Evolutionary conservation across 1,139 yeast species (phyloP), one percentile per base, ranked within the genome.

Genomic region (Geotrichum aggregatum): DNA sequence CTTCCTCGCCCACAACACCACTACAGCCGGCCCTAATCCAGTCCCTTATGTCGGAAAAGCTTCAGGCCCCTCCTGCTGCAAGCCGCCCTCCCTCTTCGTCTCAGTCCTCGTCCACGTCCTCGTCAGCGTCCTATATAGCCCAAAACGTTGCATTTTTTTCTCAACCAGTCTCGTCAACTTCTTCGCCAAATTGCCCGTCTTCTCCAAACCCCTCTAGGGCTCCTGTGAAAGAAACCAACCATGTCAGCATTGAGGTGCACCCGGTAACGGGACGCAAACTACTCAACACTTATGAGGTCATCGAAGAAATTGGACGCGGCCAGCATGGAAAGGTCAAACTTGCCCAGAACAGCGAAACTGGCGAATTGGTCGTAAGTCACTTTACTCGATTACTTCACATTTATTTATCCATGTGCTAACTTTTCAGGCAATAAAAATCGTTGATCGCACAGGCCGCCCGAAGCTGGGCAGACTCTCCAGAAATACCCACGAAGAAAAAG

Each of bases 241-340:
- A 79, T 56, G 89, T 94, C 5, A 80, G 78, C 45, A 77, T 92
- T 47, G 96, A 89, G 60, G 89, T 87, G 66, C 96, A 92, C 67
- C 98, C 98, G 0, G 78, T 86, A 2, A 83, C 87, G 2, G 84
- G 86, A 56, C 79, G 95, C 49, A 87, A 91, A 66, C 83, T 86
- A 28, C 76, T 94, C 57, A 94, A 94, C 70, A 84, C 95, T 0
- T 94, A 92, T 66, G 98, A 92, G 68, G 87, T 94, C 39, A 72
- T 91, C 38, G 75, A 78, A 43, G 98, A 92, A 69, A 76, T 94
- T 36, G 99, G 99, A 3, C 77, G 87, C 47, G 99, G 99, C 11
- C 97, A 92, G 67, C 98, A 92, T 69, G 98, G 99, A 16, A 91
- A 89, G 67, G 99, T 94, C 43, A 94, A 92, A 67, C 75, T 94